A percentile compares a stretch with the other conserved stretches of the same genome.
Evolutionary conservation across 768 basidiomycete genomes (phyloP).

Genomic region (Gloeophyllum trabeum): DNA sequence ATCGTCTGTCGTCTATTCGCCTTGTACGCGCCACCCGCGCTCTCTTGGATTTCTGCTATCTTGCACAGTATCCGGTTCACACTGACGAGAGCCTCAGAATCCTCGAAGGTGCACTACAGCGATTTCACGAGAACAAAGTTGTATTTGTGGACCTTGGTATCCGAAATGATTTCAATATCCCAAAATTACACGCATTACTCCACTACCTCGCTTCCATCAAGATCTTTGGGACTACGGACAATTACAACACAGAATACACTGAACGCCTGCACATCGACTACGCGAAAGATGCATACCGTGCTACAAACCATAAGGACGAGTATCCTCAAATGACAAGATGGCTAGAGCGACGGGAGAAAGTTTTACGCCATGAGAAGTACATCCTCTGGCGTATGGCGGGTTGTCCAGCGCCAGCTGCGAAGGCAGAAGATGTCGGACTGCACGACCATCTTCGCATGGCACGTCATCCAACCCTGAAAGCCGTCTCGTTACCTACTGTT

Average conservation of each 20-base stretch:
- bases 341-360: conserved; percentile 22
- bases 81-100: conserved; percentile 15
- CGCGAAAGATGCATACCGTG: conserved; percentile 19
- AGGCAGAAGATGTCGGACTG: background rate
- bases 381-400: conserved; percentile 12
- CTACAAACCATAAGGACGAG: conserved; percentile 24
- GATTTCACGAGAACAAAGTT: conserved; percentile 25
- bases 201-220: conserved; percentile 1
- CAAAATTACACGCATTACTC: conserved; percentile 1
- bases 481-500: conserved; percentile 13
- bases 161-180: conserved; percentile 11
- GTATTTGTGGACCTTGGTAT: conserved; percentile 24
- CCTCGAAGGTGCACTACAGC: conserved; percentile 15
- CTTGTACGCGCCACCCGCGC: conserved; percentile 7
- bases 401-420: background rate
- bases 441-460: conserved; percentile 10
- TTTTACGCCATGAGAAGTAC: conserved; percentile 13
- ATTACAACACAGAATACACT: conserved; percentile 18
- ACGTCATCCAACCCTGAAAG: conserved; percentile 13
- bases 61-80: conserved; percentile 22
- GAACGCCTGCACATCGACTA: conserved; percentile 24
- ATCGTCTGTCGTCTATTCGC: background rate
- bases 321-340: conserved; percentile 26
- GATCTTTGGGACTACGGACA: conserved; percentile 7
- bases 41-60: conserved; percentile 24